Base-by-base conservation (phyloP, 345 rosid species). In the Hibiscus syriacus region DNA sequence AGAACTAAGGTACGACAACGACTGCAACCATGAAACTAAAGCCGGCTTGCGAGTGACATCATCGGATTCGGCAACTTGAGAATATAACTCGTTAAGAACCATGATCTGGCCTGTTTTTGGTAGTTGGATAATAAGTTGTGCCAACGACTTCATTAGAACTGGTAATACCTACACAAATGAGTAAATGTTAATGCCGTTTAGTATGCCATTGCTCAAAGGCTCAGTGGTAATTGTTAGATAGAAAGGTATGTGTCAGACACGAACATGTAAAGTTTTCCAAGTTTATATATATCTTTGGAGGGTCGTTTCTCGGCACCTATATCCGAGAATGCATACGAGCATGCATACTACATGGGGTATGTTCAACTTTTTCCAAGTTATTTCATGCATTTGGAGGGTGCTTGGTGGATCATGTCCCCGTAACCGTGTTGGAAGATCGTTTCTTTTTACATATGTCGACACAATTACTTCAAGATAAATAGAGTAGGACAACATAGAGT, bases 11-110 rank as follows among this genome's bases (percentile, higher is more conserved):
- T 87, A 94, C 58, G 87, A 81, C 38, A 91, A 73, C 27, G 96
- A 91, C 76, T 89, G 95, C 79, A 91, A 66, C 98, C 96, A 94
- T 23, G 98, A 91, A 64, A 94, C 98, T 67, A 94, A 79, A 57
- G 87, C 50, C 22, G 96, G 90, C 66, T 94, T 94, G 45, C 96
- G 92, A 29, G 88, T 84, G 49, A 91, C 97, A 80, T 94, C 97
- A 68, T 94, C 99, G 14, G 97, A 94, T 59, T 86, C 96, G 14
- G 96, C 92, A 48, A 91, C 92, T 73, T 81, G 87, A 53, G 85
- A 55, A 29, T 87, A 86, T 72, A 93, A 61, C 55, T 93, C 96
- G 77, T 87, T 83, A 58, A 93, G 96, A 71, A 93, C 86, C 76
- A 78, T 73, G 80, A 76, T 78, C 82, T 84, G 96, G 65, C 83